phyloP scores from a whole-genome alignment of 2,329 filamentous ascomycete genomes.

The Aspergillus unguis region DNA sequence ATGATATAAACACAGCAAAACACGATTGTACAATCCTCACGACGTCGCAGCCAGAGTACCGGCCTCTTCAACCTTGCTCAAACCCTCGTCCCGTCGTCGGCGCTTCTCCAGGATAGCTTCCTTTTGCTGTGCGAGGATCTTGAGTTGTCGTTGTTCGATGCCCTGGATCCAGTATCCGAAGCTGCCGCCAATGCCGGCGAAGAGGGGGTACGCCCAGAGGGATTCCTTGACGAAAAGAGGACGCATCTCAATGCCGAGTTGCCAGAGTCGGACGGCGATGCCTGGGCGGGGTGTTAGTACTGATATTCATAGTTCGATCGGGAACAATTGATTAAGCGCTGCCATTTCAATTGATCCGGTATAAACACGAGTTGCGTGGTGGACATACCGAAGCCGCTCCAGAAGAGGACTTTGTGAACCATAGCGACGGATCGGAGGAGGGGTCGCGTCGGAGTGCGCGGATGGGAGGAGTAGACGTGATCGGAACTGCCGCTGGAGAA shows the following conservation, averaged over 20 bases:
- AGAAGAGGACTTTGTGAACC: constrained; percentile 54
- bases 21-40: constrained; percentile 23
- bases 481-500: constrained; percentile 5
- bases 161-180: constrained; percentile 97
- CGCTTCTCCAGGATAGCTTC: constrained; percentile 83
- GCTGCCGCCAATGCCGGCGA: constrained; percentile 77
- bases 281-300: constrained; percentile 51
- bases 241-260: constrained; percentile 97
- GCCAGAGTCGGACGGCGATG: constrained; percentile 88
- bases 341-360: too few relatives aligned
- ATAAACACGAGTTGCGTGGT: neutral
- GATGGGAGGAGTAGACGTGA: constrained; percentile 6
- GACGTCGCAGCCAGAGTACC: constrained; percentile 36
- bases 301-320: neutral
- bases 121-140: constrained; percentile 74
- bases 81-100: constrained; percentile 66
- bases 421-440: constrained; percentile 27
- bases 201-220: constrained; percentile 89
- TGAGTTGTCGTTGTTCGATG: constrained; percentile 77
- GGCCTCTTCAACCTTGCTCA: constrained; percentile 33
- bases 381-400: constrained; percentile 76
- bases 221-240: constrained; percentile 82
- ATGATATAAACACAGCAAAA: constrained; percentile 4
- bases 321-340: neutral
- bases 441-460: constrained; percentile 17